Base-by-base conservation (phyloP, 1,284 basidiomycete genomes). In the Rhodotorula sp. region DNA sequence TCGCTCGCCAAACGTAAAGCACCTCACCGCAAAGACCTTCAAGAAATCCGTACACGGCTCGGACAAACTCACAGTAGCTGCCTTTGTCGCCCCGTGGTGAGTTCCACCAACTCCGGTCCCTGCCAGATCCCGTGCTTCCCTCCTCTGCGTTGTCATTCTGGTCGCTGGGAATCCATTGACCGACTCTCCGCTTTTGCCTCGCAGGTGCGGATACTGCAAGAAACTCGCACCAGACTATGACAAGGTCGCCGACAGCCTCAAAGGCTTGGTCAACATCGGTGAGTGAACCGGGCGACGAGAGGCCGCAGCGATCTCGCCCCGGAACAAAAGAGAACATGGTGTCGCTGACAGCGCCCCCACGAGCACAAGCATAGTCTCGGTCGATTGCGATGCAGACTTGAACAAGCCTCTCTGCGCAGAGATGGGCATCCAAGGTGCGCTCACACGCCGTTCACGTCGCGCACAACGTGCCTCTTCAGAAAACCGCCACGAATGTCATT, bases 81-180 rank as follows among this genome's bases (percentile, higher is more conserved):
- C 79, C 18, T 82, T 82, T 74, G 79, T 79, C 45, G 81, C 81
- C 1, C 81, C 81, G 12, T 82, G 81, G 80, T 80, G 76, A 62
- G 78, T 53, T 12, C 12, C 7, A 14, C 3, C 29, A 18, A n/a
- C 20, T n/a, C 14, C 17, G 17, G 33, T 8, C 20, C 2, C 45
- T 14, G 14, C 59, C 7, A 17, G 7, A 4, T 4, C 29, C 45
- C 30, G 18, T 17, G 12, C 42, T 15, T 37, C 42, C n/a, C 20
- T 26, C 24, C 20, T 29, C 48, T 45, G 29, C 33, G 33, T 37
- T 8, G 33, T 37, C 33, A 10, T 8, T 8, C 6, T 37, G 33
- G 6, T 37, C 33, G 33, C 33, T 8, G 10, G 33, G 33, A 42
- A 14, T 30, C 4, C 10, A 45, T 45, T 22, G 30, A 26, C 57